A percentile compares a stretch with the other conserved stretches of the same genome.
Evolutionary conservation across 371 early-diverging fungal species (phyloP).

Genomic region (Mucor circinelloides): DNA sequence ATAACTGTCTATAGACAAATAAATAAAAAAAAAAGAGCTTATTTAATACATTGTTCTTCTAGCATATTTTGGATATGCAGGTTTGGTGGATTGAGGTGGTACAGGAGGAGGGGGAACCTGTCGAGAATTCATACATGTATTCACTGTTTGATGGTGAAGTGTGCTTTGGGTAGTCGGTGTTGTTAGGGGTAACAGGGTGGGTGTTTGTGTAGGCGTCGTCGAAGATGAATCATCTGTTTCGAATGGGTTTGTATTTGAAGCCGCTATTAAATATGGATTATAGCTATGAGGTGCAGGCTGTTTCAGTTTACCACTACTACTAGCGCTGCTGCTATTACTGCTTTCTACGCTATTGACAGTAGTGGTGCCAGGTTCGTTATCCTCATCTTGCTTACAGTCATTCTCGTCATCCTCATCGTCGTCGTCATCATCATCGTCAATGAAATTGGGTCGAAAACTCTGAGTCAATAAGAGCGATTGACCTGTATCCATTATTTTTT

Average conservation of each 20-base stretch:
- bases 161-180: background rate
- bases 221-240: background rate
- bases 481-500: constrained; percentile 28
- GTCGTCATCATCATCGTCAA: constrained; percentile 5
- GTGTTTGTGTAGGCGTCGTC: background rate
- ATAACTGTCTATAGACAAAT: too few species aligned
- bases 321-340: background rate
- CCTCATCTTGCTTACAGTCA: background rate
- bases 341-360: background rate
- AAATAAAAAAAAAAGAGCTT: background rate
- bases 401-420: background rate
- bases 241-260: background rate
- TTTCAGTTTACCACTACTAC: background rate
- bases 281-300: background rate
- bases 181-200: background rate
- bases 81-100: constrained; percentile 45
- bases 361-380: background rate
- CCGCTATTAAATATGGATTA: background rate
- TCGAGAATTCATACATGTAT: constrained; percentile 12
- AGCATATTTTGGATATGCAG: constrained; percentile 38
- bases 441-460: constrained; percentile 28
- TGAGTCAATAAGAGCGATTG: constrained; percentile 38
- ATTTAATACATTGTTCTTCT: background rate
- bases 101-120: constrained; percentile 40
- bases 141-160: background rate